phyloP scores from a whole-genome alignment of 1,139 yeast species.

The Chernovozyma aurita region DNA sequence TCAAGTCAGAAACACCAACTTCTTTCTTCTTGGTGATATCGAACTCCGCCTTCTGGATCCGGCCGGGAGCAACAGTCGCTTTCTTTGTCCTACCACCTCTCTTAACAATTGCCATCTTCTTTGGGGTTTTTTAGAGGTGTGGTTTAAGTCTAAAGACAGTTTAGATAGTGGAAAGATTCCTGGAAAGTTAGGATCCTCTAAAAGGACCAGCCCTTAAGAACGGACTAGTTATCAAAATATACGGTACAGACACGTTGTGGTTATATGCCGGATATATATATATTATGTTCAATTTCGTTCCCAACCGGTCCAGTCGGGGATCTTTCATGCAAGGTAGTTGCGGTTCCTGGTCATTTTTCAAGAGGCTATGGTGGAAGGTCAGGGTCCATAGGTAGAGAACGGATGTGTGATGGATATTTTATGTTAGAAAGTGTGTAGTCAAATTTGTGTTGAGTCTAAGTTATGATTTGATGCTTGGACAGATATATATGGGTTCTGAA shows the following conservation, averaged over 20 bases:
- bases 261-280: not conserved
- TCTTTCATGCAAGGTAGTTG: not conserved
- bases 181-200: too few species aligned
- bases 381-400: not conserved
- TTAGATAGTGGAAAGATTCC: too few species aligned
- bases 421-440: not conserved
- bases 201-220: too few species aligned
- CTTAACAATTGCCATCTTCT: slow-evolving; percentile 67
- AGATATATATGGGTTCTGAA: too few species aligned
- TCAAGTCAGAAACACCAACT: slow-evolving; percentile 95
- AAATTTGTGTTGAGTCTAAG: too few species aligned
- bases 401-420: not conserved
- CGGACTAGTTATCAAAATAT: not conserved
- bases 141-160: not conserved
- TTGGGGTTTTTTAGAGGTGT: too few species aligned
- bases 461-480: too few species aligned
- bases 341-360: not conserved
- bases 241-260: too few species aligned
- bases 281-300: not conserved
- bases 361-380: not conserved
- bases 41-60: slow-evolving; percentile 87
- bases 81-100: slow-evolving; percentile 66
- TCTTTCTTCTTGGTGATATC: slow-evolving; percentile 88
- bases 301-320: not conserved
- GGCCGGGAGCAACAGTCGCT: slow-evolving; percentile 48